Evolutionary conservation across 345 rosid species (phyloP).

Genomic region (Gynandropsis gynandra): DNA sequence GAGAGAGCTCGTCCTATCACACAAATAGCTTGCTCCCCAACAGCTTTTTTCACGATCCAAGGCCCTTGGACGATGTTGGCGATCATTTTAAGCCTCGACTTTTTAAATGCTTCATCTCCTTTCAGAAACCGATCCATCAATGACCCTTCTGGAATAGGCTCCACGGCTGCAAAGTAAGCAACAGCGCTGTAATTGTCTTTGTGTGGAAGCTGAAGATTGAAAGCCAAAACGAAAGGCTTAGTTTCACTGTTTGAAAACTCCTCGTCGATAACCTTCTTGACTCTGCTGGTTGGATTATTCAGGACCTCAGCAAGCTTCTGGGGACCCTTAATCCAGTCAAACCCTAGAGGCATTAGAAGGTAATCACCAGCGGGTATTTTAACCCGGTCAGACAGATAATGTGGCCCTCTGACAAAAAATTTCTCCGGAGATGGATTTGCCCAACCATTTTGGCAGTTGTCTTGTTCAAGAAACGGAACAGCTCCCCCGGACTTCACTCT

Average conservation of each 20-base stretch:
- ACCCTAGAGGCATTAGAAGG: slow-evolving; percentile 74
- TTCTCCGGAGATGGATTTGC: slow-evolving; percentile 65
- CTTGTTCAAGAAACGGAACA: slow-evolving; percentile 63
- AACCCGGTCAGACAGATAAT: slow-evolving; percentile 55
- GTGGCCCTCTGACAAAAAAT: slow-evolving; percentile 90
- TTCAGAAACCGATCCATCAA: slow-evolving; percentile 59
- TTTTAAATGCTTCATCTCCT: slow-evolving; percentile 69
- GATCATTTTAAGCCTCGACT: slow-evolving; percentile 78
- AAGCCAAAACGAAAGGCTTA: slow-evolving; percentile 93
- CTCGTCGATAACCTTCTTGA: slow-evolving; percentile 53
- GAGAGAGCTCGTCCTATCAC: slow-evolving; percentile 77
- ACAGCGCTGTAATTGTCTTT: slow-evolving; percentile 88
- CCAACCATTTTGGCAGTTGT: slow-evolving; percentile 68
- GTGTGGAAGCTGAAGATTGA: slow-evolving; percentile 82
- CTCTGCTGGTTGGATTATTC: slow-evolving; percentile 44
- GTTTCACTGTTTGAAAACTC: slow-evolving; percentile 39
- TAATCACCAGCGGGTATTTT: slow-evolving; percentile 71
- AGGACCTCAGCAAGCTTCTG: slow-evolving; percentile 52
- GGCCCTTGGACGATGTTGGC: slow-evolving; percentile 96
- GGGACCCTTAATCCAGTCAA: slow-evolving; percentile 83
- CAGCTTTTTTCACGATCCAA: slow-evolving; percentile 94
- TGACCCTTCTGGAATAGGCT: slow-evolving; percentile 66
- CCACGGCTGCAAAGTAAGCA: slow-evolving; percentile 62
- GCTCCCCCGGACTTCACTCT: slow-evolving; percentile 70
- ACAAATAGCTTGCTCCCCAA: slow-evolving; percentile 96